Percentiles rank a stretch among this genome's conserved stretches.
Evolutionary conservation across 1,284 basidiomycete genomes (phyloP).

Genomic region (Puccinia novopanici): DNA sequence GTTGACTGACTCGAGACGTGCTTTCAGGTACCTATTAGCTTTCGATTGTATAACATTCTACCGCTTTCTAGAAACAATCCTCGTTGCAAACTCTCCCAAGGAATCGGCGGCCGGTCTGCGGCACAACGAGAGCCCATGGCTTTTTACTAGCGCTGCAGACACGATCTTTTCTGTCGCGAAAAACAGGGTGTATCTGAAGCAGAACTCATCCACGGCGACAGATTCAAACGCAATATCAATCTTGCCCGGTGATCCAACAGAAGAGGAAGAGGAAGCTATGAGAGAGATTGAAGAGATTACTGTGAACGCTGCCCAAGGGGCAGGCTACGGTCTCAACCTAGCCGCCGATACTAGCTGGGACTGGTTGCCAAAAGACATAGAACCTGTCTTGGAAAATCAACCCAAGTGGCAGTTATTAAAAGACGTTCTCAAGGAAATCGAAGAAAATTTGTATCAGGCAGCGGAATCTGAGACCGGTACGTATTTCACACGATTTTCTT

Average conservation of each 20-base stretch:
- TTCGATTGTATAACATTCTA: slow-evolving; percentile 91
- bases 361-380: slow-evolving; percentile 77
- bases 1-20: slow-evolving; percentile 6
- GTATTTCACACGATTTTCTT: neutral
- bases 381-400: slow-evolving; percentile 85
- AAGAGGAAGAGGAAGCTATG: slow-evolving; percentile 50
- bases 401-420: slow-evolving; percentile 90
- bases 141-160: slow-evolving; percentile 85
- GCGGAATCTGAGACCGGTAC: slow-evolving; percentile 51
- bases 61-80: slow-evolving; percentile 84
- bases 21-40: slow-evolving; percentile 75
- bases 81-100: slow-evolving; percentile 68
- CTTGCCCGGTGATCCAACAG: slow-evolving; percentile 43
- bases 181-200: slow-evolving; percentile 68
- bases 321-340: slow-evolving; percentile 35
- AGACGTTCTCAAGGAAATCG: slow-evolving; percentile 85
- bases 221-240: neutral
- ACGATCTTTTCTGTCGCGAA: slow-evolving; percentile 82
- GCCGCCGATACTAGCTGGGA: slow-evolving; percentile 12
- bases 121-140: slow-evolving; percentile 76
- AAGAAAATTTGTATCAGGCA: slow-evolving; percentile 70
- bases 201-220: slow-evolving; percentile 22
- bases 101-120: slow-evolving; percentile 53
- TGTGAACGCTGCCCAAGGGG: slow-evolving; percentile 30
- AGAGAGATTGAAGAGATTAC: slow-evolving; percentile 33